A percentile compares a stretch with the other conserved stretches of the same genome.
Conservation (phyloP, 305 asterid species). For the Solanum hybrid region DNA sequence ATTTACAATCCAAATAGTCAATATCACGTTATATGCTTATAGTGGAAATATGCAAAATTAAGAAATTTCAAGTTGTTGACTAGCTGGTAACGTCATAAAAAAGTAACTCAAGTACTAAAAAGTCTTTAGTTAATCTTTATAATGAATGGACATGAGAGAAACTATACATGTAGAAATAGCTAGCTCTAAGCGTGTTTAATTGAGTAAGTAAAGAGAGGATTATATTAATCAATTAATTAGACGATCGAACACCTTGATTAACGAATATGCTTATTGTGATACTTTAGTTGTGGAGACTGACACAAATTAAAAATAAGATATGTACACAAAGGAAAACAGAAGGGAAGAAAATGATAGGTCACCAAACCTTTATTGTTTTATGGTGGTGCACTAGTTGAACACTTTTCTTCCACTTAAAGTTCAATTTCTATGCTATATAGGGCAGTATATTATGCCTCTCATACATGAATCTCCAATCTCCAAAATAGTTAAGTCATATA, state of each 20-base stretch:
- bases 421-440: neutral
- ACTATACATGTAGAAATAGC: neutral
- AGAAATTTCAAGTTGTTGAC: neutral
- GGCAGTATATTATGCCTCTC: neutral
- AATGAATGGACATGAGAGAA: neutral
- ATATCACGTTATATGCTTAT: neutral
- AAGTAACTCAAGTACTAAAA: neutral
- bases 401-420: neutral
- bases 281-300: neutral
- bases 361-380: neutral
- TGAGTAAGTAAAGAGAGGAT: neutral
- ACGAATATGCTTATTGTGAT: conserved; percentile 1
- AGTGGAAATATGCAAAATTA: neutral
- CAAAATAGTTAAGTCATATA: neutral
- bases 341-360: neutral
- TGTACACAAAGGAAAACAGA: neutral
- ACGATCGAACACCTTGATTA: neutral
- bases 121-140: neutral
- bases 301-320: neutral
- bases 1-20: neutral
- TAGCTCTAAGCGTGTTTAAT: neutral
- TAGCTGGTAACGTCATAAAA: neutral
- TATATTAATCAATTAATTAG: neutral
- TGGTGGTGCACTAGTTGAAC: neutral
- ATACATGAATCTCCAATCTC: neutral